Conservation (phyloP, 164 flowering plant genomes). For the Taxillus chinensis region DNA sequence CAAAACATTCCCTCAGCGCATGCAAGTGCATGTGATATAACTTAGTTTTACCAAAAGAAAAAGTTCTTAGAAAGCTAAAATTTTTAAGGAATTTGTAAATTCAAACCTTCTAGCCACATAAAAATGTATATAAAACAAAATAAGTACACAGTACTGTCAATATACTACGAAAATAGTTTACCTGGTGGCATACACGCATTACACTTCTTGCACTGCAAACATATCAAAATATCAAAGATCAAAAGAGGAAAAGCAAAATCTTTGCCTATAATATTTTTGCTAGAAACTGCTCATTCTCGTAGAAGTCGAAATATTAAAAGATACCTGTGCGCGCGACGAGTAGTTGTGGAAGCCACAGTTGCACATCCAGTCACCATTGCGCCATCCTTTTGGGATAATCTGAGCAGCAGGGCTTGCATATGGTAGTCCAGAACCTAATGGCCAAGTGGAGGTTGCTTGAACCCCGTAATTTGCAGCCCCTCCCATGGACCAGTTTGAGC, state of each 20-base stretch:
- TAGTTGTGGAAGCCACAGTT: slow-evolving; percentile 91
- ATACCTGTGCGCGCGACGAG: slow-evolving; percentile 79
- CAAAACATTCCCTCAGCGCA: too few relatives aligned
- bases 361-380: slow-evolving; percentile 92
- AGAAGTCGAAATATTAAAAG: neutral
- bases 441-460: slow-evolving; percentile 42
- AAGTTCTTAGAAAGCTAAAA: too few relatives aligned
- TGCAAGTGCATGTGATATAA: too few relatives aligned
- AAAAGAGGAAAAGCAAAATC: neutral
- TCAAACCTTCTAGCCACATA: too few relatives aligned
- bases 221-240: slow-evolving; percentile 5
- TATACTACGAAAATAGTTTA: slow-evolving; percentile 18
- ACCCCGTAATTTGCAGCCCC: slow-evolving; percentile 39
- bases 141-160: too few relatives aligned
- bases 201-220: slow-evolving; percentile 86
- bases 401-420: slow-evolving; percentile 33
- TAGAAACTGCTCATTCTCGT: neutral
- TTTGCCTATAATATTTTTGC: neutral
- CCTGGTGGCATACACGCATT: slow-evolving; percentile 56
- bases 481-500: slow-evolving; percentile 44
- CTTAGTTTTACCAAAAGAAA: too few relatives aligned
- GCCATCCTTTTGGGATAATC: slow-evolving; percentile 73
- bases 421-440: slow-evolving; percentile 32
- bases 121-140: too few relatives aligned
- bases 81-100: too few relatives aligned